Conservation (phyloP, 768 basidiomycete genomes). For the Leccinum boreale region DNA sequence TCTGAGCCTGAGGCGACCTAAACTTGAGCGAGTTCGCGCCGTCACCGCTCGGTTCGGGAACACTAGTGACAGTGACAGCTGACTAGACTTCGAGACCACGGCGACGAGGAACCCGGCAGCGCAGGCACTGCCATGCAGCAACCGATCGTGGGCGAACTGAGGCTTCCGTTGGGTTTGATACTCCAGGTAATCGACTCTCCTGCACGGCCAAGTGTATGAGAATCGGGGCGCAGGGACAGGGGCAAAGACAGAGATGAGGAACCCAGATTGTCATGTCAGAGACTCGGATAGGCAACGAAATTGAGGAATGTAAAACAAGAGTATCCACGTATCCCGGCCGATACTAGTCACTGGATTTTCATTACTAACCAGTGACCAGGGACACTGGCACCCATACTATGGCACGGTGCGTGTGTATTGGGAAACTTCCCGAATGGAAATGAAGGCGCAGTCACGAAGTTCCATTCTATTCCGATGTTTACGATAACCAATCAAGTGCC, state of each 20-base stretch:
- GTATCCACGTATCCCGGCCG: background rate
- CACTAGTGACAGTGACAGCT: background rate
- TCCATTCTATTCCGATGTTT: background rate
- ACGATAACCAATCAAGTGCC: background rate
- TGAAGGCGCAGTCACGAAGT: background rate
- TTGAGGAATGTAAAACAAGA: background rate
- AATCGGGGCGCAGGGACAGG: constrained; percentile 2
- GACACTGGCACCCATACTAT: background rate
- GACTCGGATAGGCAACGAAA: background rate
- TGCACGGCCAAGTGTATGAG: constrained; percentile 1
- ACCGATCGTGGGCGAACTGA: background rate
- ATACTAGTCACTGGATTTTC: constrained; percentile 3
- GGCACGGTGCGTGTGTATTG: background rate
- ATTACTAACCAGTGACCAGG: background rate
- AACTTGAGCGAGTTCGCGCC: background rate
- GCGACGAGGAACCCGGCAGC: background rate
- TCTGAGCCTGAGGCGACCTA: too few species aligned
- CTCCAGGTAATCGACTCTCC: background rate
- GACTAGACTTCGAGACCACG: background rate
- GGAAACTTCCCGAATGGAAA: background rate
- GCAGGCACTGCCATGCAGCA: background rate
- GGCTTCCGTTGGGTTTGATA: background rate
- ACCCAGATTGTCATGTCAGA: background rate
- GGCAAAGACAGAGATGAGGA: background rate
- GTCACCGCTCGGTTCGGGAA: background rate